Evolutionary conservation across 495 filamentous ascomycete genomes (phyloP).

Genomic region (Aspergillus kassunensis): DNA sequence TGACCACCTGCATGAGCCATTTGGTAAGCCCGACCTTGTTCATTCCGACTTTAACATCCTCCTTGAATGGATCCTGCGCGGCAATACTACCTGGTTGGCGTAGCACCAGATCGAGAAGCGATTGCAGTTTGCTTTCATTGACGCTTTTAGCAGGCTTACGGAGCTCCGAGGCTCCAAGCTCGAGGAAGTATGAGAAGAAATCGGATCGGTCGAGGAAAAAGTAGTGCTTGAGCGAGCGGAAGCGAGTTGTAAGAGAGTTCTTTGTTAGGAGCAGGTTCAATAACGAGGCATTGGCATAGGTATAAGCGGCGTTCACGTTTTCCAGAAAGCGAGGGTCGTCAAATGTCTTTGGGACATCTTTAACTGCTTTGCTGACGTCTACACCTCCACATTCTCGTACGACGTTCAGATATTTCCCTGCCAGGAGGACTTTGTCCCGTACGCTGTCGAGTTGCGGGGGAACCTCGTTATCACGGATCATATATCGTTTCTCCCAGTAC

Average conservation of each 20-base stretch:
- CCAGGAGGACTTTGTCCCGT: slow-evolving; percentile 88
- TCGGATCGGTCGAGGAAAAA: slow-evolving; percentile 98
- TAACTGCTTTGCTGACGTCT: slow-evolving; percentile 83
- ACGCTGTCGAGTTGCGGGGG: slow-evolving; percentile 90
- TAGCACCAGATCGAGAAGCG: slow-evolving; percentile 86
- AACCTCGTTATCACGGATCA: slow-evolving; percentile 82
- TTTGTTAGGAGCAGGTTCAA: slow-evolving; percentile 88
- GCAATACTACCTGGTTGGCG: slow-evolving; percentile 94
- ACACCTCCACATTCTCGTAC: slow-evolving; percentile 96
- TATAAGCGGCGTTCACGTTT: slow-evolving; percentile 92
- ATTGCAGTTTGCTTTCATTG: slow-evolving; percentile 90
- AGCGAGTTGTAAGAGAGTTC: slow-evolving; percentile 78
- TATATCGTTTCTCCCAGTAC: slow-evolving; percentile 98
- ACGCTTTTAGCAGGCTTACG: slow-evolving; percentile 81
- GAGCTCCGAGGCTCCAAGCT: slow-evolving; percentile 81
- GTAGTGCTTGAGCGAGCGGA: slow-evolving; percentile 93
- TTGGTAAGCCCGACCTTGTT: slow-evolving; percentile 89
- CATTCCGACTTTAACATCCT: slow-evolving; percentile 96
- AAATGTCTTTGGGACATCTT: slow-evolving; percentile 85
- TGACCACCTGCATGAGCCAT: slow-evolving; percentile 92
- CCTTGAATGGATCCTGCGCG: slow-evolving; percentile 92
- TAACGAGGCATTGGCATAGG: slow-evolving; percentile 91
- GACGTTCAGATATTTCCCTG: slow-evolving; percentile 97
- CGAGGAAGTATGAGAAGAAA: slow-evolving; percentile 96
- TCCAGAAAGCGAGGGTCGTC: slow-evolving; percentile 87